Base-by-base conservation (phyloP, 768 basidiomycete species). In the Tylopilus subfusipes region DNA sequence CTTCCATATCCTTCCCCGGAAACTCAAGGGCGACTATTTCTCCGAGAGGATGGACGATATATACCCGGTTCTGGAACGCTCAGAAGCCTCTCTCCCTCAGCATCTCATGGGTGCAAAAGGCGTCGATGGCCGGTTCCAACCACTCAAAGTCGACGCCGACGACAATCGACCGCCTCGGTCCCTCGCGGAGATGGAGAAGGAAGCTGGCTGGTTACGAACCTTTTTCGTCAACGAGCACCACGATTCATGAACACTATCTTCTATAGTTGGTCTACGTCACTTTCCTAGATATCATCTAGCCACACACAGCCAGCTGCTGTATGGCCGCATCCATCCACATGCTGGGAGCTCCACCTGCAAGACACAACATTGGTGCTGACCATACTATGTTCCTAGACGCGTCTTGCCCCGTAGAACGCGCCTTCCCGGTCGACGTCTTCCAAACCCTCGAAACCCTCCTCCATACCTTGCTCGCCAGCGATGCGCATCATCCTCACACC, bases 1-100 rank as follows among this genome's bases (percentile, higher is more conserved):
- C 71, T 88, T 97, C 61, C 97, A 99, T 67, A 72, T 98, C 27
- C 73, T 99, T 5, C 97, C 97, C 21, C 84, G 96, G 2, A 85
- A 85, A 64, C 73, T 78, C 30, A 76, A 74, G 44, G 86, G 85
- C 12, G 90, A 92, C 70, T 74, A 71, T 21, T 92, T 90, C 66
- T 75, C 81, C 19, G 73, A 67, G 13, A 73, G 73, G 50, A 87
- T 84, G 62, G 88, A 92, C 67, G 82, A 82, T n/a, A 70, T 93
- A 39, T 92, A 97, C 70, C 88, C 88, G 4, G 84, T 78, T 2
- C 69, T 98, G 14, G 93, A 96, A 68, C 70, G 70, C 2, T 75
- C 81, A 6, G 88, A 91, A 71, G 75, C 68, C 5, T 69, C 69
- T 2, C 71, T 90, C 33, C 67, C 75, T 1, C 68, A 64, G 14